Conservation (phyloP, 768 basidiomycete genomes). For the Boletus edulis region DNA sequence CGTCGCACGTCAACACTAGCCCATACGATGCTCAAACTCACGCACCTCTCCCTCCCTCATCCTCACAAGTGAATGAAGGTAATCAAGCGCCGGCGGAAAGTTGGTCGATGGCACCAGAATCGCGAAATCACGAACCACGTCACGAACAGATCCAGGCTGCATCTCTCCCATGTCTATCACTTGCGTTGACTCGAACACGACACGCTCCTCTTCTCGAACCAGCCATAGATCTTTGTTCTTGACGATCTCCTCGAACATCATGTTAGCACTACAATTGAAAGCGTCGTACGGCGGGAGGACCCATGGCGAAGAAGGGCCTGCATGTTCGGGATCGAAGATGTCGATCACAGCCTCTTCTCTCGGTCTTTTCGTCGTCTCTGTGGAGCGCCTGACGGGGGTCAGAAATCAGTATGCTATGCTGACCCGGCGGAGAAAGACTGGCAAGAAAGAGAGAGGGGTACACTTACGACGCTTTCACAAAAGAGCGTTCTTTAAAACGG, state of each 20-base stretch:
- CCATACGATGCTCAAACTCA: neutral
- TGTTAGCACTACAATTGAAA: neutral
- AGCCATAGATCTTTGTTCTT: slow-evolving; percentile 6
- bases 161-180: neutral
- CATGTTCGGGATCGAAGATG: neutral
- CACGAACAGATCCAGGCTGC: neutral
- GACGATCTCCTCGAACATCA: neutral
- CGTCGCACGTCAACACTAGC: neutral
- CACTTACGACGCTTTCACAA: neutral
- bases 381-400: neutral
- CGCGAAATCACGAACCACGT: slow-evolving; percentile 2
- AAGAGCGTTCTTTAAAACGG: neutral
- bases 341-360: neutral
- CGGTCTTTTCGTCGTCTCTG: neutral
- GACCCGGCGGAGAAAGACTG: too few relatives aligned
- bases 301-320: neutral
- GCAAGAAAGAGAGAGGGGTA: neutral
- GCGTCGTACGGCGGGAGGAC: neutral
- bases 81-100: slow-evolving; percentile 14
- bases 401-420: neutral
- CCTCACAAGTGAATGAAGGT: neutral
- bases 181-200: slow-evolving; percentile 13
- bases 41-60: neutral
- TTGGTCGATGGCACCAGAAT: slow-evolving; percentile 15
- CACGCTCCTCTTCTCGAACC: slow-evolving; percentile 11